Percentiles rank a stretch among this genome's conserved stretches.
These are phyloP conservation scores for Phytophthora constricta DNA, from an alignment of 352 stramenopile species.

Conservation along the genomic window DNA sequence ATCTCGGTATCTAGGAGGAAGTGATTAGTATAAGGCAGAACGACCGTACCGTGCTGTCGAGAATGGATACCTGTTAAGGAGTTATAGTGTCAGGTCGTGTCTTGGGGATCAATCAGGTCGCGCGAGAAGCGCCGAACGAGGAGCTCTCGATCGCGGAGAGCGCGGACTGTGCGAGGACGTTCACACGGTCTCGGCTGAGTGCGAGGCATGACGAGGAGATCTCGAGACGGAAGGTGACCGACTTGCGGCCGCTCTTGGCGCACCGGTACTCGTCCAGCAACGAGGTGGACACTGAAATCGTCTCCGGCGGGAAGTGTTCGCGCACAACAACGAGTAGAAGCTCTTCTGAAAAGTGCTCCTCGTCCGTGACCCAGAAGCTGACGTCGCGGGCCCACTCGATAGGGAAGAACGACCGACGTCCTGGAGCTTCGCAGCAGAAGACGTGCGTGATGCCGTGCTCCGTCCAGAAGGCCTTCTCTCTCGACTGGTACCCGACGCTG, in stretches of 20 bases:
- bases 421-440: constrained; percentile 59
- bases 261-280: constrained; percentile 73
- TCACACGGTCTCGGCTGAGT: constrained; percentile 60
- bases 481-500: constrained; percentile 81
- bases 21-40: constrained; percentile 19
- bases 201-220: constrained; percentile 47
- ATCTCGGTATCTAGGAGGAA: constrained; percentile 64
- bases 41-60: constrained; percentile 3
- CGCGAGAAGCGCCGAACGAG: constrained; percentile 61
- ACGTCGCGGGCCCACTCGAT: constrained; percentile 73
- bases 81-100: too few species aligned
- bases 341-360: constrained; percentile 54
- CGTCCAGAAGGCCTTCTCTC: constrained; percentile 79
- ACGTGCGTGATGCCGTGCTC: constrained; percentile 72
- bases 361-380: constrained; percentile 80
- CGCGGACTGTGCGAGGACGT: constrained; percentile 44
- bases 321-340: constrained; percentile 49
- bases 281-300: constrained; percentile 41
- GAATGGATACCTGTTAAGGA: constrained; percentile 14
- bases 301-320: constrained; percentile 49
- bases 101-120: constrained; percentile 33
- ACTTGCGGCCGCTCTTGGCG: constrained; percentile 50
- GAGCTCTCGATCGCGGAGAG: constrained; percentile 58
- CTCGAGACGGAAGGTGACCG: constrained; percentile 66
- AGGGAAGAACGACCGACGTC: constrained; percentile 50